phyloP scores from a whole-genome alignment of 495 filamentous ascomycete species.

The Xylaria intraflava region DNA sequence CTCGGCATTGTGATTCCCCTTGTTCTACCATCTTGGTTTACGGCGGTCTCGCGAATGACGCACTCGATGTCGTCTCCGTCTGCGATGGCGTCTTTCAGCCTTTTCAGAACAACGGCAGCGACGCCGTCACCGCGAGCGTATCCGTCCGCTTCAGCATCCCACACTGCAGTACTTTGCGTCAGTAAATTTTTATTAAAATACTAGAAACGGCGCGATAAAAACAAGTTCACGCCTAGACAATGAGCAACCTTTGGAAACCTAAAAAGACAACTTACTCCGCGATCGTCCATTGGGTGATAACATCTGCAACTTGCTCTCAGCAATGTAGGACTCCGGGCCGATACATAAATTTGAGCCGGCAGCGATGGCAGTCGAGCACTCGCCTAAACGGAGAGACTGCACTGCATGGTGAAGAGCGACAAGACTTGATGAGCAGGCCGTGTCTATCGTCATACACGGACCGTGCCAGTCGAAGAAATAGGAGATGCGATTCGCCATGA shows the following conservation, averaged over 20 bases:
- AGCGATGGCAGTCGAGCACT: slow-evolving; percentile 42
- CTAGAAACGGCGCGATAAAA: no score
- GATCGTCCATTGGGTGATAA: neutral
- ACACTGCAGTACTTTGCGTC: no score
- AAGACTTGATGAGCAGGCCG: slow-evolving; percentile 30
- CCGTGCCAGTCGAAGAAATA: slow-evolving; percentile 36
- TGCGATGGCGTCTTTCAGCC: slow-evolving; percentile 39
- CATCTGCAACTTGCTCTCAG: slow-evolving; percentile 17
- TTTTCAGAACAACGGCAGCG: slow-evolving; percentile 38
- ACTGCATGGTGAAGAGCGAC: slow-evolving; percentile 39
- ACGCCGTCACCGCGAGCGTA: slow-evolving; percentile 48
- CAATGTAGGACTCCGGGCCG: slow-evolving; percentile 34
- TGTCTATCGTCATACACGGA: slow-evolving; percentile 33
- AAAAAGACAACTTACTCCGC: slow-evolving; percentile 2
- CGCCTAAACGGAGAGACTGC: no score
- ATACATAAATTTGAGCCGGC: slow-evolving; percentile 48
- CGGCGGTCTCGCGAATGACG: slow-evolving; percentile 29
- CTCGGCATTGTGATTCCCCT: slow-evolving; percentile 58
- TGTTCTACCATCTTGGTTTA: slow-evolving; percentile 40
- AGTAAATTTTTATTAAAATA: no score
- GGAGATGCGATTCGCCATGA: slow-evolving; percentile 45
- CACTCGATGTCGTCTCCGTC: slow-evolving; percentile 42
- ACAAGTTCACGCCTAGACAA: no score
- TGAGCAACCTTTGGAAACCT: slow-evolving; percentile 10
- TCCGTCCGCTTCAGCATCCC: slow-evolving; percentile 37